Evolutionary conservation across 2,329 filamentous ascomycete genomes (phyloP), one percentile per base, ranked within the genome.

Genomic region (Leptographium galeiforme): DNA sequence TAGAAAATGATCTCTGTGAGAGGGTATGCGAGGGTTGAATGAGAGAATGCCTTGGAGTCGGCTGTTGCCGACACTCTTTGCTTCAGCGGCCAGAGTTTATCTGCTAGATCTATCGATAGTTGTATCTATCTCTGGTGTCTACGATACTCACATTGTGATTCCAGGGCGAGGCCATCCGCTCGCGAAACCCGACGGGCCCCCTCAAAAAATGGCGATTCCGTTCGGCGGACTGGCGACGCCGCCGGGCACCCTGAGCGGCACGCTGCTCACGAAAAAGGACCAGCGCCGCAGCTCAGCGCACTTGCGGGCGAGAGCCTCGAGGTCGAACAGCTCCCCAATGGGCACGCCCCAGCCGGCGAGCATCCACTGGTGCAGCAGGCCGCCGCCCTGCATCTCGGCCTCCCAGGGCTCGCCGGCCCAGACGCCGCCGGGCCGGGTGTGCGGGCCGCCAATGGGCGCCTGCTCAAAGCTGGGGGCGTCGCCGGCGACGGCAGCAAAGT

Each of bases 281-380:
- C 67, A 73, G 30, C 67, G 55, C 4, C 61, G 55, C 12, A 60
- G 56, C 51, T 65, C 62, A 13, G 47, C 19, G 33, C 70, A 72
- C 33, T 66, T 64, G 16, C 56, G 51, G 1, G 64, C 62, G 43
- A 76, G 54, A 4, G 55, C 60, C 48, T 74, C 70, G 13, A 76
- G 57, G 51, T 75, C 67, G 54, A 75, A 75, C 48, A 75, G 58
- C 60, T 76, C 73, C 0, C 73, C 73, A 40, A 76, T 72, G 1
- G 73, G 71, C 66, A 75, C 66, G 0, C 75, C 75, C 73, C 74
- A 78, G 0, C 73, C 72, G 0, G 69, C 72, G 1, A 76, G 61
- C 12, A 73, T 57, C 65, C 68, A 73, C 58, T 71, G 62, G 57
- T 71, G 69, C 36, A 61, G 47, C 57, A 56, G 53, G 12, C 55